phyloP scores from a whole-genome alignment of 202 grass and related monocot species.

The Sporobolus alterniflorus region DNA sequence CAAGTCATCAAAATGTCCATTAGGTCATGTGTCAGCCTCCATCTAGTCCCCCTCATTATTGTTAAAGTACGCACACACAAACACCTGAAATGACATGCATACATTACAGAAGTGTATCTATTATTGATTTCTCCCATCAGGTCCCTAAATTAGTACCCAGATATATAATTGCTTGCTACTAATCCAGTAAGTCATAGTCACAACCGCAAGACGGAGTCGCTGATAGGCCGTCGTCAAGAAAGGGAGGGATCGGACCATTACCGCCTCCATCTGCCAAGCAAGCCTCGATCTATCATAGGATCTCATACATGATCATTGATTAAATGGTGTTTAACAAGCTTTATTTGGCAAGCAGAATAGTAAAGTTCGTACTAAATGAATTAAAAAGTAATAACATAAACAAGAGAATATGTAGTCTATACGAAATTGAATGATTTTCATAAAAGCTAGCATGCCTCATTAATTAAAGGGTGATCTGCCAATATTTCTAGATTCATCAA shows the following conservation, averaged over 20 bases:
- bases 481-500: constrained; percentile 14
- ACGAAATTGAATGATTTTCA: neutral
- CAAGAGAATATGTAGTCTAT: constrained; percentile 24
- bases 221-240: no score
- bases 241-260: no score
- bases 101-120: constrained; percentile 39
- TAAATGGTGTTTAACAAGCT: neutral
- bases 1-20: constrained; percentile 26
- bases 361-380: neutral
- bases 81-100: constrained; percentile 57
- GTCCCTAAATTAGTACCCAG: no score
- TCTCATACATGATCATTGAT: neutral
- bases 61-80: constrained; percentile 16
- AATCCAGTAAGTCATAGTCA: no score
- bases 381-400: neutral
- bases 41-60: constrained; percentile 21
- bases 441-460: constrained; percentile 25
- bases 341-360: neutral
- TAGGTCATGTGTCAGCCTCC: constrained; percentile 32
- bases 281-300: neutral
- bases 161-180: no score
- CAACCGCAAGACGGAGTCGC: no score
- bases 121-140: no score
- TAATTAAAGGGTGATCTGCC: constrained; percentile 14
- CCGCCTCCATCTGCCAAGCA: no score